Percentiles rank a stretch among this genome's conserved stretches.
Evolutionary conservation across 2,329 filamentous ascomycete species (phyloP).

Genomic region (Botryotinia narcissicola): DNA sequence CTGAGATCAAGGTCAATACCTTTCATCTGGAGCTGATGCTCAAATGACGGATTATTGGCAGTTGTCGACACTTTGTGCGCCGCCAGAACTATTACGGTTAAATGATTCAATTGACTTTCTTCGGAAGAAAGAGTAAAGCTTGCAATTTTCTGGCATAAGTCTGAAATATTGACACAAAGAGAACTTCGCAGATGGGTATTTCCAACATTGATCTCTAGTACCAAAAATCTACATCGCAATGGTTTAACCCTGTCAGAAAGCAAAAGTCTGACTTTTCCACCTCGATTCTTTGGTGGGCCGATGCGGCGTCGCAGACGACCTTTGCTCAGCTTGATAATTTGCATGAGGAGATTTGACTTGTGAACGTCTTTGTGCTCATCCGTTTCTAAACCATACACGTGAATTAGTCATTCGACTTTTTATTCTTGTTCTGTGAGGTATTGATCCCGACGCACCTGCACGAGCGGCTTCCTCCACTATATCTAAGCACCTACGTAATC

Average conservation of each 20-base stretch:
- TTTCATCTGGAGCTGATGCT: background rate
- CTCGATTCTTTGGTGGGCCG: too few species aligned
- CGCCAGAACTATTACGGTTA: background rate
- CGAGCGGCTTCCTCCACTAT: background rate
- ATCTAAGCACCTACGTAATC: slow-evolving; percentile 10
- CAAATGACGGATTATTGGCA: background rate
- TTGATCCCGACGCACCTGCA: slow-evolving; percentile 13
- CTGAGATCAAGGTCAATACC: background rate
- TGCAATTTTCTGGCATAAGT: too few species aligned
- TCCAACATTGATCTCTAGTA: too few species aligned
- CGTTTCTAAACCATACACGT: too few species aligned
- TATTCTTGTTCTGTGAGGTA: too few species aligned
- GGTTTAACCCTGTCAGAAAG: too few species aligned
- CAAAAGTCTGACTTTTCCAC: too few species aligned
- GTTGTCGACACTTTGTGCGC: background rate
- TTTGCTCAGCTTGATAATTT: background rate
- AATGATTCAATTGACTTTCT: background rate
- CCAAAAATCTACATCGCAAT: too few species aligned
- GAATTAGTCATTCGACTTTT: background rate
- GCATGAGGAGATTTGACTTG: background rate
- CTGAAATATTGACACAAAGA: too few species aligned
- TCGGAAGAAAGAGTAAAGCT: too few species aligned
- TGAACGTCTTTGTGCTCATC: too few species aligned
- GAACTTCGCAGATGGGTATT: too few species aligned
- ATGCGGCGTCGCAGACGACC: background rate